Percentiles rank a stretch among this genome's conserved stretches.
These are phyloP conservation scores for Yamadazyma ubonensis DNA, from an alignment of 805 yeast genomes.

Conservation along the genomic window DNA sequence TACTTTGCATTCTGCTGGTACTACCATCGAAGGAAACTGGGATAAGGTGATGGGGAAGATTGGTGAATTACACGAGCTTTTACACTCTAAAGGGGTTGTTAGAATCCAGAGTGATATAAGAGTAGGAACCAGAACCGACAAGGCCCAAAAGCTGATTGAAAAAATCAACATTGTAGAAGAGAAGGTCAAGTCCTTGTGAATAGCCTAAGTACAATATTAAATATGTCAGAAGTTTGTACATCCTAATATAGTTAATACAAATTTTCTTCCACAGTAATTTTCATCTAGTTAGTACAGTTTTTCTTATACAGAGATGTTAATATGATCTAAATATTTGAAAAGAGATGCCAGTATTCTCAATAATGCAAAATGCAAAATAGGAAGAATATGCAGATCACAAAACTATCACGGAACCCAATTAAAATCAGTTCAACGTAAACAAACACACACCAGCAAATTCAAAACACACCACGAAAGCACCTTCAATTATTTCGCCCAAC, in stretches of 20 bases:
- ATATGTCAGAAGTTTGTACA: background rate
- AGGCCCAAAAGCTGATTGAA: slow-evolving; percentile 68
- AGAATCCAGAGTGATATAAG: slow-evolving; percentile 85
- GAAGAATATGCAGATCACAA: no score
- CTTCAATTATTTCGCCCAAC: background rate
- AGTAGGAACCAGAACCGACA: slow-evolving; percentile 82
- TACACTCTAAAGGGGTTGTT: slow-evolving; percentile 68
- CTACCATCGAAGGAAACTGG: slow-evolving; percentile 94
- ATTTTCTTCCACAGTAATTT: no score
- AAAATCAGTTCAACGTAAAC: no score
- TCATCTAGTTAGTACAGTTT: no score
- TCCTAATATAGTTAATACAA: slow-evolving; percentile 4
- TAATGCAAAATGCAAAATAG: no score
- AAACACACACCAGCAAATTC: no score
- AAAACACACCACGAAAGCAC: no score
- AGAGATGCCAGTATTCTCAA: no score
- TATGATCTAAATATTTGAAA: no score
- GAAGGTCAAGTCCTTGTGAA: slow-evolving; percentile 32
- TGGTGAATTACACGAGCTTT: slow-evolving; percentile 71
- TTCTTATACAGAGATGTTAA: no score
- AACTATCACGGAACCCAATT: no score
- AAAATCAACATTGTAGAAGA: slow-evolving; percentile 64
- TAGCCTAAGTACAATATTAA: background rate
- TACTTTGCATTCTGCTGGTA: slow-evolving; percentile 87
- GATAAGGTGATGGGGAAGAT: slow-evolving; percentile 76